Conservation (phyloP, 1,139 yeast genomes). For the Yamadazyma kanchanaburiensis region DNA sequence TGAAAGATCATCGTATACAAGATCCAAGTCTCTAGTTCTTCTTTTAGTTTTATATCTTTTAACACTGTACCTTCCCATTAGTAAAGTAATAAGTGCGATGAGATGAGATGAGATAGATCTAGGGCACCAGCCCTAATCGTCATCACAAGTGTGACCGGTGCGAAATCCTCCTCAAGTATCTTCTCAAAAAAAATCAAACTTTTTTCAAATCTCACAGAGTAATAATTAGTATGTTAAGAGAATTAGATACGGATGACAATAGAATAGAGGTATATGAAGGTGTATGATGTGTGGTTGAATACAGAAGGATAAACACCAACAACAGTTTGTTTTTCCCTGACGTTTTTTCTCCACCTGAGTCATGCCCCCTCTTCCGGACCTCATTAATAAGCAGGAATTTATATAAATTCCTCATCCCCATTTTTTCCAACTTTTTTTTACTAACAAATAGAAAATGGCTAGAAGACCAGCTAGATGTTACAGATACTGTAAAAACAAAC, state of each 20-base stretch:
- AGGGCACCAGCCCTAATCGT: slow-evolving; percentile 4
- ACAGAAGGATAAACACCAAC: no score
- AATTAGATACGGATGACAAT: no score
- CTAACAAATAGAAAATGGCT: slow-evolving; percentile 78
- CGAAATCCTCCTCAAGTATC: background rate
- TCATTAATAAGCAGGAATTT: no score
- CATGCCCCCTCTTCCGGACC: no score
- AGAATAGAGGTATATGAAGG: no score
- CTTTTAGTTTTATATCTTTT: slow-evolving; percentile 74
- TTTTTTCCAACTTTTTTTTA: no score
- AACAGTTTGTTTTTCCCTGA: no score
- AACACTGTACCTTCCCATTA: slow-evolving; percentile 85
- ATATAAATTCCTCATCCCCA: no score
- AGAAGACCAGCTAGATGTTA: slow-evolving; percentile 99
- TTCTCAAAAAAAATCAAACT: no score
- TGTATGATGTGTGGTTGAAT: no score
- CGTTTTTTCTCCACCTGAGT: no score
- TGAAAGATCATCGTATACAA: slow-evolving; percentile 72
- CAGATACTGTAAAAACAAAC: slow-evolving; percentile 99
- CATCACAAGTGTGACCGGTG: slow-evolving; percentile 2
- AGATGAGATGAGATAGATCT: slow-evolving; percentile 3
- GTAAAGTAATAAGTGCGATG: slow-evolving; percentile 5
- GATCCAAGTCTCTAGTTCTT: slow-evolving; percentile 82
- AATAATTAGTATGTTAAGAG: slow-evolving; percentile 1
- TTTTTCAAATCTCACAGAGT: slow-evolving; percentile 1